phyloP scores from a whole-genome alignment of 148 eudicot species.

The Beta vulgaris region DNA sequence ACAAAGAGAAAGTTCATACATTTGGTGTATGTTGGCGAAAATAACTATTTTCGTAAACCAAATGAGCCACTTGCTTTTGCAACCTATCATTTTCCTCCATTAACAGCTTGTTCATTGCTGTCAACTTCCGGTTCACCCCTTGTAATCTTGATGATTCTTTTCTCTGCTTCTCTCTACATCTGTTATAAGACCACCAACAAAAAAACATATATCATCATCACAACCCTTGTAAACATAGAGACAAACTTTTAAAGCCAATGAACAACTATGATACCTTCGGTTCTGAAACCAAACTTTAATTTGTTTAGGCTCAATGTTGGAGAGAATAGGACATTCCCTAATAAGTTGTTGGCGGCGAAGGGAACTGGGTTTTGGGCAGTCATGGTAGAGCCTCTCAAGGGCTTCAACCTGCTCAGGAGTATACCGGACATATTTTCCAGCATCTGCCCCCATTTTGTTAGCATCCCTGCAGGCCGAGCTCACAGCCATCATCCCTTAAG shows the following conservation, averaged over 20 bases:
- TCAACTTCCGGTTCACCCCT: slow-evolving; percentile 38
- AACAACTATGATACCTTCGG: slow-evolving; percentile 46
- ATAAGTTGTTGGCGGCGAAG: slow-evolving; percentile 85
- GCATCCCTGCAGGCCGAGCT: slow-evolving; percentile 65
- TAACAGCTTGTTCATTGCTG: slow-evolving; percentile 46
- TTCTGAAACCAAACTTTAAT: slow-evolving; percentile 98
- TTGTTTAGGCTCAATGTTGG: slow-evolving; percentile 83
- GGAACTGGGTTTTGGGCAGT: slow-evolving; percentile 92
- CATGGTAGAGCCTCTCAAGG: slow-evolving; percentile 81
- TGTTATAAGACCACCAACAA: slow-evolving; percentile 19
- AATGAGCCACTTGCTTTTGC: slow-evolving; percentile 47
- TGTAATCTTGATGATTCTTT: slow-evolving; percentile 43
- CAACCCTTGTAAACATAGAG: not conserved
- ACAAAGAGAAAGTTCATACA: slow-evolving; percentile 28
- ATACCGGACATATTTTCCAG: slow-evolving; percentile 83
- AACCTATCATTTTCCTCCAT: slow-evolving; percentile 58
- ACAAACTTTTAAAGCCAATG: not conserved
- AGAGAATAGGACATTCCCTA: slow-evolving; percentile 82
- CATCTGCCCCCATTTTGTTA: slow-evolving; percentile 49
- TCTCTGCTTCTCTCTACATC: slow-evolving; percentile 52
- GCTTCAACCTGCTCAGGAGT: slow-evolving; percentile 97
- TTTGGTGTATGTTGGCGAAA: slow-evolving; percentile 45
- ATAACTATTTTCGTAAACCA: slow-evolving; percentile 46
- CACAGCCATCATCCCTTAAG: slow-evolving; percentile 60
- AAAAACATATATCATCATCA: not conserved